Evolutionary conservation across 169 alveolate species (phyloP).

Genomic region (Cryptosporidium sp.): DNA sequence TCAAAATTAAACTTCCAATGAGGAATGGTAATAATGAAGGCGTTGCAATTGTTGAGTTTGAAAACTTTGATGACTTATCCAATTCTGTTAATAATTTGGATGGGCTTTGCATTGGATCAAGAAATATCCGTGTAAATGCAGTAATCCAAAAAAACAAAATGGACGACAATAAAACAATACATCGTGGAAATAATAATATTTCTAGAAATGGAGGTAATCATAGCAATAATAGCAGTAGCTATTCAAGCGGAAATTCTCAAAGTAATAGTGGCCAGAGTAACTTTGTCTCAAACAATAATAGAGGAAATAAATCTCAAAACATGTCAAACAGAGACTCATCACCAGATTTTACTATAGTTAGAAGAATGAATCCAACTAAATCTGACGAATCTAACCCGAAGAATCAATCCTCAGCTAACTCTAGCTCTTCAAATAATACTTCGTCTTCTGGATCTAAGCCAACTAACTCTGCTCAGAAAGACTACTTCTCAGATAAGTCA

Average conservation of each 20-base stretch:
- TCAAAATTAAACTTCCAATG: slow-evolving; percentile 54
- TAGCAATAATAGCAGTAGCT: neutral
- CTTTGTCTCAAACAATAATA: neutral
- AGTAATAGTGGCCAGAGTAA: neutral
- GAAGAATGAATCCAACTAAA: slow-evolving; percentile 19
- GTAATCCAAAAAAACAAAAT: neutral
- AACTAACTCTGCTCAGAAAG: neutral
- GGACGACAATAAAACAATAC: slow-evolving; percentile 3
- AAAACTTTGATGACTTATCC: slow-evolving; percentile 44
- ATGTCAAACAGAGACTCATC: slow-evolving; percentile 57
- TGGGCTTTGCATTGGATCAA: slow-evolving; percentile 64
- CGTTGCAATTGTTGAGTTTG: slow-evolving; percentile 56
- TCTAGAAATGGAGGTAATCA: slow-evolving; percentile 10
- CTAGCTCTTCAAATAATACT: neutral
- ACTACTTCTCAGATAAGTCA: neutral
- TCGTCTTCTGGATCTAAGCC: slow-evolving; percentile 1
- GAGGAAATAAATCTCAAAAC: neutral
- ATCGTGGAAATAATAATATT: neutral
- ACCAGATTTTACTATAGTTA: slow-evolving; percentile 65
- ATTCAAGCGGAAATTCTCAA: slow-evolving; percentile 1
- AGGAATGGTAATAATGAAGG: slow-evolving; percentile 73
- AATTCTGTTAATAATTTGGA: slow-evolving; percentile 27
- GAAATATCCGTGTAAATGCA: slow-evolving; percentile 50
- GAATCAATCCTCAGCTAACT: neutral
- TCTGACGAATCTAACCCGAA: neutral